Percentiles rank a stretch among this genome's conserved stretches.
Conservation (phyloP, 1,284 basidiomycete species). For the Ustilago sp. region DNA sequence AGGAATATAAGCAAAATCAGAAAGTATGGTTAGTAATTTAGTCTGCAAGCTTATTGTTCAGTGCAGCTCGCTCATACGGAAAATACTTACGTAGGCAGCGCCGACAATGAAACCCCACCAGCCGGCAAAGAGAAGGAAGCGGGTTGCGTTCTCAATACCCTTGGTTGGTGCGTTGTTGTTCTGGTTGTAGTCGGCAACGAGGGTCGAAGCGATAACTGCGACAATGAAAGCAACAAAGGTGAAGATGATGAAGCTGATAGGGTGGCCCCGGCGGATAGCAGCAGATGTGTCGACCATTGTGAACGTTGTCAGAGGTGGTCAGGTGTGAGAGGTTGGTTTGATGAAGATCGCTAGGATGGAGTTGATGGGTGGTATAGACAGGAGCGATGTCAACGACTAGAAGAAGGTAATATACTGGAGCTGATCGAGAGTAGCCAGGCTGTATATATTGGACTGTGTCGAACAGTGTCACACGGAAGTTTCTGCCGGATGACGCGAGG, state of each 20-base stretch:
- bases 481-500: slow-evolving; percentile 4
- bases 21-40: background rate
- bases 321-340: background rate
- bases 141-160: slow-evolving; percentile 54
- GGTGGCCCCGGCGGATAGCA: slow-evolving; percentile 63
- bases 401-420: background rate
- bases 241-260: slow-evolving; percentile 62
- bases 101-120: slow-evolving; percentile 68
- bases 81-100: slow-evolving; percentile 60
- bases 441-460: slow-evolving; percentile 8
- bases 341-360: slow-evolving; percentile 4
- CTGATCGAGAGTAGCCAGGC: background rate
- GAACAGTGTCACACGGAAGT: background rate
- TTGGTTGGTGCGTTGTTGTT: slow-evolving; percentile 48
- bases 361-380: slow-evolving; percentile 2
- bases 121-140: slow-evolving; percentile 64
- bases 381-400: slow-evolving; percentile 3
- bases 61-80: background rate
- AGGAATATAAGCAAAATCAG: background rate
- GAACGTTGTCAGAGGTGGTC: background rate
- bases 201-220: slow-evolving; percentile 63
- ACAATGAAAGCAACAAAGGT: slow-evolving; percentile 62
- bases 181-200: slow-evolving; percentile 63
- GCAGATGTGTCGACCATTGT: slow-evolving; percentile 56
- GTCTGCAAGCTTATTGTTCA: background rate